These are phyloP conservation scores for Thalia dealbata DNA, from an alignment of 176 grass and related monocot genomes.

Conservation along the genomic window DNA sequence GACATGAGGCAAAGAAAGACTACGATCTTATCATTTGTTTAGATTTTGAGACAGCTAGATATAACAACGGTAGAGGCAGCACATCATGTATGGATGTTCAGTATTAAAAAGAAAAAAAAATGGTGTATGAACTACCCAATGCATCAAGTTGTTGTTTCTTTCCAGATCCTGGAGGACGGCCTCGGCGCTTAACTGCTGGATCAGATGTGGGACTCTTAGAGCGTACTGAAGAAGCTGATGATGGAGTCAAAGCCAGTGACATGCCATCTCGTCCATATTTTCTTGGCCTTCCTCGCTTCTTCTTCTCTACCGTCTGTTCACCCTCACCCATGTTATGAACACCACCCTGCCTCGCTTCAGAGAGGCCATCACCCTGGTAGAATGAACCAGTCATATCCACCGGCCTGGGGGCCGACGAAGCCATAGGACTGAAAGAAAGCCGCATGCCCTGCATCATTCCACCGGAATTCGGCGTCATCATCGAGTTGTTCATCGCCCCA, in stretches of 20 bases:
- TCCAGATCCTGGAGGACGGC: constrained; percentile 82
- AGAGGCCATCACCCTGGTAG: constrained; percentile 10
- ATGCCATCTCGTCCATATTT: constrained; percentile 95
- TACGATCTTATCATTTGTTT: no score
- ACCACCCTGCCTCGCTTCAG: constrained; percentile 1
- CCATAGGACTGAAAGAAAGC: constrained; percentile 4
- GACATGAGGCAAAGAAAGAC: no score
- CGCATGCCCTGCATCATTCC: constrained; percentile 19
- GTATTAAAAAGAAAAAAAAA: not conserved
- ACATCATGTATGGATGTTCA: not conserved
- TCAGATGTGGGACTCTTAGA: constrained; percentile 61
- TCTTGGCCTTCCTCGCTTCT: constrained; percentile 89
- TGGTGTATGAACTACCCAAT: constrained; percentile 43
- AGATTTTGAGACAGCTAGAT: not conserved
- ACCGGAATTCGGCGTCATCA: not conserved
- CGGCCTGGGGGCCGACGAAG: not conserved
- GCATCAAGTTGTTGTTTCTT: constrained; percentile 99
- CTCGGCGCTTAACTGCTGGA: constrained; percentile 67
- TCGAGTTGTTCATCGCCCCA: not conserved
- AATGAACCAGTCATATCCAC: constrained; percentile 1
- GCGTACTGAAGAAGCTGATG: constrained; percentile 44
- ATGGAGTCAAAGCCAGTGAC: constrained; percentile 62
- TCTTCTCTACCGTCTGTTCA: constrained; percentile 45
- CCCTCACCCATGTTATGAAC: constrained; percentile 48
- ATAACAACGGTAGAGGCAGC: not conserved